phyloP scores from a whole-genome alignment of 1,284 basidiomycete species.

The Rhodotorula sp. region DNA sequence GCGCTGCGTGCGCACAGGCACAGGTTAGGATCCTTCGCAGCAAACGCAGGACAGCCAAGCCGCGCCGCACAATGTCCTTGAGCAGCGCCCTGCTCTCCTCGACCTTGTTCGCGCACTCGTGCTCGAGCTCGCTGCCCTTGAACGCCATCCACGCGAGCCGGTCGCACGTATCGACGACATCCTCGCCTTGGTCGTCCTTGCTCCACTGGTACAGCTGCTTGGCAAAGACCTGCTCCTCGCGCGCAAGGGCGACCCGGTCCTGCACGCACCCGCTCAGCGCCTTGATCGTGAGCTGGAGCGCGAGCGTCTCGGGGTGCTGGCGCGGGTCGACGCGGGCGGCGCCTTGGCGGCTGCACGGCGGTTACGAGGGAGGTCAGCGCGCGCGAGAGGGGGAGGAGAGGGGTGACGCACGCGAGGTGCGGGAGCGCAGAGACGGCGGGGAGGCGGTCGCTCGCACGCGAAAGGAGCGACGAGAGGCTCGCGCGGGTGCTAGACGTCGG shows the following conservation, averaged over 20 bases:
- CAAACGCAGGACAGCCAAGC: no score
- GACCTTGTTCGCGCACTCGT: slow-evolving; percentile 29
- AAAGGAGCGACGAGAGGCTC: not conserved
- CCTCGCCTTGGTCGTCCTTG: slow-evolving; percentile 40
- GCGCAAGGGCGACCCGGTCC: slow-evolving; percentile 34
- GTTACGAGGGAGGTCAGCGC: not conserved
- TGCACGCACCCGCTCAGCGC: slow-evolving; percentile 35
- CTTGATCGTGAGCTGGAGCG: slow-evolving; percentile 44
- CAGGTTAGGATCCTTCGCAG: no score
- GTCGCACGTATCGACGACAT: slow-evolving; percentile 42
- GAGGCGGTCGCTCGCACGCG: slow-evolving; percentile 1
- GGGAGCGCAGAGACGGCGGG: slow-evolving; percentile 2
- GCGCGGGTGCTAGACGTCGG: not conserved
- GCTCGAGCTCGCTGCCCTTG: slow-evolving; percentile 40
- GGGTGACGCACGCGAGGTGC: slow-evolving; percentile 6
- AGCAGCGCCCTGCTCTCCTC: slow-evolving; percentile 36
- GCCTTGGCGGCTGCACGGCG: slow-evolving; percentile 15
- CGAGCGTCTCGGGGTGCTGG: slow-evolving; percentile 35
- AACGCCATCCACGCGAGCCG: slow-evolving; percentile 44
- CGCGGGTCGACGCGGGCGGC: slow-evolving; percentile 15
- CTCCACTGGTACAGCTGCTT: slow-evolving; percentile 42
- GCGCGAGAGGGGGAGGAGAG: no score
- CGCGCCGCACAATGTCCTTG: slow-evolving; percentile 38
- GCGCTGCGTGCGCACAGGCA: slow-evolving; percentile 34
- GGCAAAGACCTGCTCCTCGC: slow-evolving; percentile 30